These are phyloP conservation scores for Wickerhamomyces alni DNA, from an alignment of 805 yeast species.

Conservation along the genomic window DNA sequence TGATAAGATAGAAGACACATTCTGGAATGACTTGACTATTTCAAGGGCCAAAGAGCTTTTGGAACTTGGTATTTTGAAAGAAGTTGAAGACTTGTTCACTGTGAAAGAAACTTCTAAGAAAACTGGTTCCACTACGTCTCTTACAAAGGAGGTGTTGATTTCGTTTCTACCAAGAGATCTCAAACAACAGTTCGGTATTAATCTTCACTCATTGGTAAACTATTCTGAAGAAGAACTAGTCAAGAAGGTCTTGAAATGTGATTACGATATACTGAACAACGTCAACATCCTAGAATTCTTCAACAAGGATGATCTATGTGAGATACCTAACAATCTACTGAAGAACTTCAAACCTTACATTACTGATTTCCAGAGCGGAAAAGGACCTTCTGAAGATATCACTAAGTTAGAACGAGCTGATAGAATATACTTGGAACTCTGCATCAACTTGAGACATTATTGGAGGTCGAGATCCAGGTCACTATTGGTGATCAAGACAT, in stretches of 20 bases:
- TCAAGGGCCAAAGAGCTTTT: conserved; percentile 54
- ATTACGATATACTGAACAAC: conserved; percentile 60
- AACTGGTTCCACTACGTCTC: conserved; percentile 40
- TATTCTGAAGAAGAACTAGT: conserved; percentile 62
- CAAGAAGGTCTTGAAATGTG: conserved; percentile 67
- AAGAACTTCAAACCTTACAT: conserved; percentile 78
- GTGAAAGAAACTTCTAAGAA: conserved; percentile 59
- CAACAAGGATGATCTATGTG: conserved; percentile 66
- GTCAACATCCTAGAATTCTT: conserved; percentile 80
- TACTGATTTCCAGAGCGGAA: conserved; percentile 46
- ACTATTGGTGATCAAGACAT: conserved; percentile 58
- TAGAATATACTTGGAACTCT: conserved; percentile 72
- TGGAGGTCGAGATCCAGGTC: conserved; percentile 94
- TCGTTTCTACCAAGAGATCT: conserved; percentile 76
- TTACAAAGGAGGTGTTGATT: conserved; percentile 46
- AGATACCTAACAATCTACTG: conserved; percentile 64
- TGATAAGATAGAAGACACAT: conserved; percentile 76
- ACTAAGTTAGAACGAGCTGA: conserved; percentile 82
- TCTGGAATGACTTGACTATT: conserved; percentile 69
- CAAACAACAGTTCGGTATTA: conserved; percentile 93
- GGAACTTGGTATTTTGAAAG: conserved; percentile 74
- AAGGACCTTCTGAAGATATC: conserved; percentile 59
- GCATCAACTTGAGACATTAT: conserved; percentile 78
- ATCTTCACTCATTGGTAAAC: conserved; percentile 70
- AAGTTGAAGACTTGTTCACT: conserved; percentile 81